Evolutionary conservation across 805 yeast genomes (phyloP), one percentile per base, ranked within the genome.

Genomic region (Tetrapisispora arboricola): DNA sequence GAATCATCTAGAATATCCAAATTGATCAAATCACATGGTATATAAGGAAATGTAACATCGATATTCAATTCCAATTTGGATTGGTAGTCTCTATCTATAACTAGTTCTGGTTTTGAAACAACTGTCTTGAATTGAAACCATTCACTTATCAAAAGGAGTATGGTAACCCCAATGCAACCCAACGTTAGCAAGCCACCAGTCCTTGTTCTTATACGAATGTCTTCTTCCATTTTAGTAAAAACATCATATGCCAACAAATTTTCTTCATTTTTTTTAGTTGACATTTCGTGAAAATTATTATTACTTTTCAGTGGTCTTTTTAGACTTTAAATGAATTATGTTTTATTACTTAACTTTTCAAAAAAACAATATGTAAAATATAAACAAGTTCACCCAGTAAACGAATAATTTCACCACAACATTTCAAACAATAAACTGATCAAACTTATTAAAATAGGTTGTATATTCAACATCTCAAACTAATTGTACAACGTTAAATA

Each of bases 151-250:
- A 87, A 64, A 45, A 92, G 68, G 39, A 81, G 50, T 18, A 80
- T 42, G 15, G 85, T 78, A 3, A 83, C 67, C 6, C 76, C 38
- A 3, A 76, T 53, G 54, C 96, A 82, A 3, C 75, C 64, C 32
- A 92, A 53, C 3, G 97, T 86, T 54, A 92, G 84, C 21, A 86
- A 53, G 2, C 96, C 98, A 40, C 98, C 98, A 8, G 90, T 72
- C 5, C 90, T 72, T 4, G 98, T 92, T 47, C 83, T 78, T 45
- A 92, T 76, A 38, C 84, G 74, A 8, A 94, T 94, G 60, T 92
- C 98, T 55, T 90, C 97, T 27, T 85, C 88, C 5, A 96, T 84
- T 63, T 88, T 90, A 22, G 94, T 75, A 58, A 90, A 88, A n/a
- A 90, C 94, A 62, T 88, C 97, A 44, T 28, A 39, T 2, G 42